Evolutionary conservation across 2,329 filamentous ascomycete species (phyloP), one percentile per base, ranked within the genome.

Genomic region (Venturia aucupariae): DNA sequence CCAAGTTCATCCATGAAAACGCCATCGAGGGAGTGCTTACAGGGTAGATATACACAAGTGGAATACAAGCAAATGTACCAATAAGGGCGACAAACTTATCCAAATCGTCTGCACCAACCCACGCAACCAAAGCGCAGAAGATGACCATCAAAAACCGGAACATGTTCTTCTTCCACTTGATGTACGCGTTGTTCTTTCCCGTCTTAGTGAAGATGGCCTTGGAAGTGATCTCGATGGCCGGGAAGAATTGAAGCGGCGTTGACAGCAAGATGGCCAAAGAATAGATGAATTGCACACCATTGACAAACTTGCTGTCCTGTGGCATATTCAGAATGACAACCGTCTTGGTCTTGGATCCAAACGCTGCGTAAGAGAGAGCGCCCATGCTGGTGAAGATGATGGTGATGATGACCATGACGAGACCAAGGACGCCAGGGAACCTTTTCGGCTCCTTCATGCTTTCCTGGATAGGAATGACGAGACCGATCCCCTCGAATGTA

Each of bases 101-200:
- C 64, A 99, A 79, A 76, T 97, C 88, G 69, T 91, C 90, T 3
- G 94, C 93, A 67, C 94, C 94, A 55, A 88, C 86, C 91, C 92
- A 99, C 1, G 93, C 93, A 68, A 99, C 89, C 65, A 86, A 77
- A 0, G 92, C 90, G 72, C 94, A 97, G 30, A 94, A 76, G 71
- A 90, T 84, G 61, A 97, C 94, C 67, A 97, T 86, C 72, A 93
- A 87, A 81, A 97, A 99, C 64, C 94, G 88, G 80, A 96, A 99
- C 41, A 89, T 80, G 70, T 99, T 99, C 86, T 99, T 99, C 82
- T 97, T 90, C 94, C 94, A 99, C 80, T 99, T 99, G 81, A 99
- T 96, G 73, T 90, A 94, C 0, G 92, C 92, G 73, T 97, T 97
- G 79, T 97, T 96, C 77, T 99, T 99, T 70, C 94, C 92, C 67